These are phyloP conservation scores for Penicillium sp. DNA, from an alignment of 2,329 filamentous ascomycete genomes.

Conservation along the genomic window DNA sequence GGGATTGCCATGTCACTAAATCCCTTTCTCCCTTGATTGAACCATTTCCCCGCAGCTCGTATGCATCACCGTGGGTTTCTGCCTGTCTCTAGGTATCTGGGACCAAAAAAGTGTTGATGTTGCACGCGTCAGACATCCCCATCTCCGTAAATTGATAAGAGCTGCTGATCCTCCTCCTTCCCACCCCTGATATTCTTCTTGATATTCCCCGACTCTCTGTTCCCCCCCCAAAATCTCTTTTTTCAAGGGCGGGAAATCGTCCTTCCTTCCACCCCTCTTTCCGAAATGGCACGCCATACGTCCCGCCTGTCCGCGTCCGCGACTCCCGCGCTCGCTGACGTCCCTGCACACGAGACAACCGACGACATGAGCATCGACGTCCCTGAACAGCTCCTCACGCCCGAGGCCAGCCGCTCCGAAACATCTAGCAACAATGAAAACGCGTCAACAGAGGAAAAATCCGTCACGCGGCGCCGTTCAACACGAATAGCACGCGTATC, in stretches of 20 bases:
- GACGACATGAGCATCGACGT: constrained; percentile 35
- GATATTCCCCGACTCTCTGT: constrained; percentile 16
- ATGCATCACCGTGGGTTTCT: not conserved
- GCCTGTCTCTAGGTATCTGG: not conserved
- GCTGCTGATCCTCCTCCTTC: constrained; percentile 23
- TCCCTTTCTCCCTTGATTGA: constrained; percentile 15
- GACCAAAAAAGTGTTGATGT: constrained; percentile 16
- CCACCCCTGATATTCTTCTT: constrained; percentile 24
- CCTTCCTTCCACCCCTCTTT: constrained; percentile 6
- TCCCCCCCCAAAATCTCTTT: constrained; percentile 1
- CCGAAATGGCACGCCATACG: constrained; percentile 31
- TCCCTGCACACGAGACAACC: constrained; percentile 25
- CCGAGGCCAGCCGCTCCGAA: constrained; percentile 43
- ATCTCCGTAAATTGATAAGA: constrained; percentile 27
- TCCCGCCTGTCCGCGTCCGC: constrained; percentile 30
- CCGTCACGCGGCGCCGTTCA: constrained; percentile 30
- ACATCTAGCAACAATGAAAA: constrained; percentile 41
- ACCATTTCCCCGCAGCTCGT: not conserved
- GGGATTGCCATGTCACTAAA: constrained; percentile 3
- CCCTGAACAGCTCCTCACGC: constrained; percentile 40
- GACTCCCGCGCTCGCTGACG: constrained; percentile 28
- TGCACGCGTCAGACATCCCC: constrained; percentile 26
- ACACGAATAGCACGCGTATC: constrained; percentile 42
- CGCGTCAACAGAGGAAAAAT: constrained; percentile 34
- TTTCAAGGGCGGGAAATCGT: constrained; percentile 6